Percentiles rank a stretch among this genome's conserved stretches.
Evolutionary conservation across 2,329 filamentous ascomycete genomes (phyloP).

Genomic region (Fusarium sp.): DNA sequence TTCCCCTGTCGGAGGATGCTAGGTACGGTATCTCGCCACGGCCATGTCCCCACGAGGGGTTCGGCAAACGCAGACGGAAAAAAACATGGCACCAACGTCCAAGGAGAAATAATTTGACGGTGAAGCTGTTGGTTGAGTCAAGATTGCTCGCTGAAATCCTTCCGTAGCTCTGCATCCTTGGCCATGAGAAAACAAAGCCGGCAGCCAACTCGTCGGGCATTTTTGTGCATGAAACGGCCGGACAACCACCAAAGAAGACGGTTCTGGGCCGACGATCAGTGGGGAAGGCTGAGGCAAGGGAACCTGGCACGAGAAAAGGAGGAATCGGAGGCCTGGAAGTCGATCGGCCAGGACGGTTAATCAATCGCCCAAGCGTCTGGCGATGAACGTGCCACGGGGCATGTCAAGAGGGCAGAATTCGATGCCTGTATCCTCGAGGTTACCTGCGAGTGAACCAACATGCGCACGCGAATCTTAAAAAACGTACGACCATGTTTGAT

Average conservation of each 20-base stretch:
- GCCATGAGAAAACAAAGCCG: not conserved
- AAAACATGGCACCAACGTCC: not conserved
- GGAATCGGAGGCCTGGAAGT: slow-evolving; percentile 1
- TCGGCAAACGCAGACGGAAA: slow-evolving; percentile 1
- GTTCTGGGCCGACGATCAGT: slow-evolving; percentile 19
- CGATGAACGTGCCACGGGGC: slow-evolving; percentile 11
- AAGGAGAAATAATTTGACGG: not conserved
- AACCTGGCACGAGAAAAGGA: not conserved
- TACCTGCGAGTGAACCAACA: not conserved
- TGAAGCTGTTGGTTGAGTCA: not conserved
- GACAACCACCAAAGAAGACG: slow-evolving; percentile 2
- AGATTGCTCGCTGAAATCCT: not conserved
- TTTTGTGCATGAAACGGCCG: slow-evolving; percentile 27
- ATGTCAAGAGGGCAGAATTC: not conserved
- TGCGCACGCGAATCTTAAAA: not conserved
- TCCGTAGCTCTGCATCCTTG: not conserved
- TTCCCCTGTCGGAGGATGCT: slow-evolving; percentile 18
- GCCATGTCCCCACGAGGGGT: not conserved
- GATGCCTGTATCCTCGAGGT: not conserved
- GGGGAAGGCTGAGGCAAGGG: slow-evolving; percentile 8
- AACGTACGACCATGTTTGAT: slow-evolving; percentile 25
- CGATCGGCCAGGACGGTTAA: slow-evolving; percentile 6
- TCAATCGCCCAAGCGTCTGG: slow-evolving; percentile 28
- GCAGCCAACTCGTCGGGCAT: slow-evolving; percentile 8
- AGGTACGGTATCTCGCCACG: not conserved